Evolutionary conservation across 768 basidiomycete genomes (phyloP), one percentile per base, ranked within the genome.

Genomic region (Tremella mesenterica): DNA sequence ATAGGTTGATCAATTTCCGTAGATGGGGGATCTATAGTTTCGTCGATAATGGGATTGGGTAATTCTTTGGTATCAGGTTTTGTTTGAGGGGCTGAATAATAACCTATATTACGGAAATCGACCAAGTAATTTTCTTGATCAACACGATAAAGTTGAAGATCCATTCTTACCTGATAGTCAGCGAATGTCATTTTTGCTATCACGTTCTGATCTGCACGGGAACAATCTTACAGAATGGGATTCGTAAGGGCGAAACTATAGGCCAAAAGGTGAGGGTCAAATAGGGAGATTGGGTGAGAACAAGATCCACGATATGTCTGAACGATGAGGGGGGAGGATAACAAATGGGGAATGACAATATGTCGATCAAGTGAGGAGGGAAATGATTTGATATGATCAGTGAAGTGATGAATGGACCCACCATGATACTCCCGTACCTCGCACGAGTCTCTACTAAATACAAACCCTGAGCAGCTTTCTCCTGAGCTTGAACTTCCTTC

Each of bases 81-180:
- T n/a, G n/a, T n/a, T n/a, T n/a, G n/a, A 5, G 38, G 48, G 14
- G 72, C 66, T 6, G 63, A 56, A 74, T 96, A 95, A 48, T 90
- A 86, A 70, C 89, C 91, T 73, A 95, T 89, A 77, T 97, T 92
- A 64, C 95, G 85, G 75, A 99, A 99, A 71, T 97, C 93, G 52
- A 99, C 95, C 26, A 99, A 81, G 74, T 96, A 97, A 75, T 96
- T 96, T 72, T 84, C 83, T 21, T 84, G 83, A 70, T 99, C 93
- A 18, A 99, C 89, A 79, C 88, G 86, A 72, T 97, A 99, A 33
- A 97, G 80, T 64, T 96, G 91, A 1, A 99, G 80, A 73, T 99
- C 95, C 91, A 96, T 96, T 30, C 95, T 78, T 5, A 95, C 83
- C 90, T 92, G 65, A 33, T 6, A 33, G 25, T 56, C 26, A 58